Evolutionary conservation across 352 stramenopile genomes (phyloP).

Genomic region (Globisporangium rhizosaccharum): DNA sequence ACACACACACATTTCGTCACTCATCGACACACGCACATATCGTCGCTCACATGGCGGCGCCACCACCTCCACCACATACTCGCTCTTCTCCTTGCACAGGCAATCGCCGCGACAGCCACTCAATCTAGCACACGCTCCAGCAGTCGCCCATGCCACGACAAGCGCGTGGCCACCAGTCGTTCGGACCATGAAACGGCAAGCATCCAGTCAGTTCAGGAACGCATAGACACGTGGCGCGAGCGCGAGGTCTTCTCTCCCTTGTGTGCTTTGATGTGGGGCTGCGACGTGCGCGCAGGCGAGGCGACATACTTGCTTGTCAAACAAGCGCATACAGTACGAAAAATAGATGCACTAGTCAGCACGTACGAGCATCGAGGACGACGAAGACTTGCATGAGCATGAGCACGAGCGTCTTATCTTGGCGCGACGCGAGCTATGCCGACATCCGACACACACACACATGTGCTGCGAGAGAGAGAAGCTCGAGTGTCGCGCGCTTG

Average conservation of each 20-base stretch:
- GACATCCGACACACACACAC: too few species aligned
- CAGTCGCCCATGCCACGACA: too few species aligned
- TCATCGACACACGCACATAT: too few species aligned
- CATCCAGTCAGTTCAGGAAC: slow-evolving; percentile 5
- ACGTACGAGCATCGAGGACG: background rate
- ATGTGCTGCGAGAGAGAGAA: too few species aligned
- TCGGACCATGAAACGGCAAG: background rate
- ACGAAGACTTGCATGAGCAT: background rate
- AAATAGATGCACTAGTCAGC: background rate
- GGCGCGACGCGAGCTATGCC: too few species aligned
- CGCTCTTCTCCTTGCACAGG: too few species aligned
- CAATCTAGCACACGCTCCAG: too few species aligned
- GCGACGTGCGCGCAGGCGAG: background rate
- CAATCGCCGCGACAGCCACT: too few species aligned
- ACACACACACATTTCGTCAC: too few species aligned
- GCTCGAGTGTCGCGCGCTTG: background rate
- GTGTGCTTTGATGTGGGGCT: background rate
- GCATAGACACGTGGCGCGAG: slow-evolving; percentile 8
- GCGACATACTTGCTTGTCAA: background rate
- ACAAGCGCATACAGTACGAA: background rate
- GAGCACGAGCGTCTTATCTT: too few species aligned
- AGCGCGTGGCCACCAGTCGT: background rate
- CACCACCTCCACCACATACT: too few species aligned
- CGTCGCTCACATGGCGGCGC: too few species aligned
- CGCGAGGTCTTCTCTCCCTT: background rate